These are phyloP conservation scores for Yamadazyma philogaea DNA, from an alignment of 805 yeast genomes.

Conservation along the genomic window DNA sequence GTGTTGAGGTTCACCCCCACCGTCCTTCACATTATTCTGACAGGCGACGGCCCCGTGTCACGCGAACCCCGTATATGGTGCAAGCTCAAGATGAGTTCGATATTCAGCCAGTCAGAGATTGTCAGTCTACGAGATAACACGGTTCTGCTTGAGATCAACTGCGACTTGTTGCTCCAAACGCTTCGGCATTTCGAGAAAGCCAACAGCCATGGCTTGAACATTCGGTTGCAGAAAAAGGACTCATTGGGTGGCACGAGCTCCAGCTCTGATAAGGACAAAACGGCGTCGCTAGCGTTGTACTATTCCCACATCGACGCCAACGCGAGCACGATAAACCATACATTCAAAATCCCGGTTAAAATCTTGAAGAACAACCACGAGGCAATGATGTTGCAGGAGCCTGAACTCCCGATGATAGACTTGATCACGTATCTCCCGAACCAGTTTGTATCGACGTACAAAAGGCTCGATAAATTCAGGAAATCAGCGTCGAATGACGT, in stretches of 20 bases:
- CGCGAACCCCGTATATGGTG: slow-evolving; percentile 71
- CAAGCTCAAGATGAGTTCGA: slow-evolving; percentile 41
- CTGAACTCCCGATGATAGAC: slow-evolving; percentile 54
- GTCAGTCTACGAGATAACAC: slow-evolving; percentile 51
- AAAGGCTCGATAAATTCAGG: slow-evolving; percentile 64
- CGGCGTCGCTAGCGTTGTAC: slow-evolving; percentile 53
- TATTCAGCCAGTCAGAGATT: slow-evolving; percentile 51
- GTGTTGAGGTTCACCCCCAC: slow-evolving; percentile 54
- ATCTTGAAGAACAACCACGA: slow-evolving; percentile 55
- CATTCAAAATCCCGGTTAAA: slow-evolving; percentile 69
- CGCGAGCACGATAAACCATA: slow-evolving; percentile 53
- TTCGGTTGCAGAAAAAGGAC: slow-evolving; percentile 50
- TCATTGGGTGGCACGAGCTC: slow-evolving; percentile 19
- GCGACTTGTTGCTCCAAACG: slow-evolving; percentile 58
- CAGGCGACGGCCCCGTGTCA: slow-evolving; percentile 31
- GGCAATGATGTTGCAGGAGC: slow-evolving; percentile 52
- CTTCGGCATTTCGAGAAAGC: slow-evolving; percentile 54
- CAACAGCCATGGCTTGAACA: slow-evolving; percentile 47
- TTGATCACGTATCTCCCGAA: slow-evolving; percentile 51
- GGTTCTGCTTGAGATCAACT: slow-evolving; percentile 58
- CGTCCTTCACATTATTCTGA: slow-evolving; percentile 49
- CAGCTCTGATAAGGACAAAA: slow-evolving; percentile 27
- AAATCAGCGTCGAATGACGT: slow-evolving; percentile 39
- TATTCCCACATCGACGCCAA: slow-evolving; percentile 46
- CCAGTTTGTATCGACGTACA: slow-evolving; percentile 52